These are phyloP conservation scores for Malus sylvestris DNA, from an alignment of 306 rosid species.

Conservation along the genomic window DNA sequence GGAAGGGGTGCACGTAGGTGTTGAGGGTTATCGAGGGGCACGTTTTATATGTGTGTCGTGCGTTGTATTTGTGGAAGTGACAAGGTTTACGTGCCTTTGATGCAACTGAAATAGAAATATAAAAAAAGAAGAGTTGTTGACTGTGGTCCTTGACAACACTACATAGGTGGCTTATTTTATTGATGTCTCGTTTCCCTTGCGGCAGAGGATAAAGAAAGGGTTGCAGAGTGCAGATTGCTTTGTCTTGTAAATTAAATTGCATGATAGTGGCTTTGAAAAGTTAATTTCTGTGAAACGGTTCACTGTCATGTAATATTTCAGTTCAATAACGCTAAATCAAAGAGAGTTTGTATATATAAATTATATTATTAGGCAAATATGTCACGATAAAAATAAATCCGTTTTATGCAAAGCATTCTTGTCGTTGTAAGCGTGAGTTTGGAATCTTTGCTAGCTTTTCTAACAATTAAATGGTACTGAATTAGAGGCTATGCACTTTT, in stretches of 20 bases:
- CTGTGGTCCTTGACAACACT: not conserved
- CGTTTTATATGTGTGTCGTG: constrained; percentile 21
- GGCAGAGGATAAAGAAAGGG: not conserved
- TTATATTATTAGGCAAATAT: too few relatives aligned
- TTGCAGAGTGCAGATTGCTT: not conserved
- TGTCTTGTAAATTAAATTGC: not conserved
- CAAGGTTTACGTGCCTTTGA: constrained; percentile 17
- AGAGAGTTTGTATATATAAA: too few relatives aligned
- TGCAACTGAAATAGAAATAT: not conserved
- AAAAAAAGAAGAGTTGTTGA: not conserved
- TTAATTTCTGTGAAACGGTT: too few relatives aligned
- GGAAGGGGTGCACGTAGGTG: constrained; percentile 29
- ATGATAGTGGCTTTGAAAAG: too few relatives aligned
- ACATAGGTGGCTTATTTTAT: not conserved
- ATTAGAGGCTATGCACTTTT: not conserved
- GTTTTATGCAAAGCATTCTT: too few relatives aligned
- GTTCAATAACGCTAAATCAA: too few relatives aligned
- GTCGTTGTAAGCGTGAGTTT: not conserved
- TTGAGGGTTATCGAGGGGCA: constrained; percentile 18
- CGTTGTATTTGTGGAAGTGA: not conserved
- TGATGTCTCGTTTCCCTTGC: not conserved
- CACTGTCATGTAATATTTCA: not conserved
- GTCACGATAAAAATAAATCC: too few relatives aligned
- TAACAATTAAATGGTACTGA: not conserved
- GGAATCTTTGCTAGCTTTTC: not conserved